Evolutionary conservation across 768 basidiomycete species (phyloP), one percentile per base, ranked within the genome.

Genomic region (Russula ochroleuca): DNA sequence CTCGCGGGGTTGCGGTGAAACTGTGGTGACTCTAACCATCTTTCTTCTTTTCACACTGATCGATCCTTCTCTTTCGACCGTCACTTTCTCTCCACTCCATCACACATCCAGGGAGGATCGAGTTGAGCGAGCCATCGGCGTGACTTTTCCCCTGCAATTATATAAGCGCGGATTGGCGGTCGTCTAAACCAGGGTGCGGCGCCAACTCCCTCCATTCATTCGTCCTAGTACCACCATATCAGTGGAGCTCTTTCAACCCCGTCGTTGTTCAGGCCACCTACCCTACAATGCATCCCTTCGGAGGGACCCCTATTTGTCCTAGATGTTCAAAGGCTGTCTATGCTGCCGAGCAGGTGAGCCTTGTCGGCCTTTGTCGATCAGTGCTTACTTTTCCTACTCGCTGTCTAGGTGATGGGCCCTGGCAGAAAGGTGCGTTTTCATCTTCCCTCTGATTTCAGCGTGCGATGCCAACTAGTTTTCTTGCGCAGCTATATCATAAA

Each of bases 281-380:
- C 35, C 41, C 50, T 62, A 57, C 40, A 57, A 90, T 90, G 87
- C 85, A 86, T 71, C 83, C 86, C 3, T 91, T 87, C 70, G 85
- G 86, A 65, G 87, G 85, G 50, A 83, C 84, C 5, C 83, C 88
- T 33, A 74, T 78, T 57, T 94, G 92, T 71, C 88, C 92, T 17
- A 75, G 83, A 70, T 94, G 92, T 74, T 74, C 73, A 62, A 91
- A 87, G 74, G 73, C 81, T 0, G 93, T 94, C 37, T 95, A 95
- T 75, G 88, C 88, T 64, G 92, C 92, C 57, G 92, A 95, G 73
- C 91, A 94, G 82, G 90, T 87, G 64, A 67, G 79, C 73, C 1
- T 15, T 6, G 25, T 13, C 19, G 38, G 33, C 21, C 13, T 15
- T 67, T 41, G 11, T 10, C 57, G 31, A 31, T 45, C 17, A 35